Percentiles rank a stretch among this genome's conserved stretches.
These are phyloP conservation scores for Ambrosia trifida DNA, from an alignment of 129 eudicot genomes.

Conservation along the genomic window DNA sequence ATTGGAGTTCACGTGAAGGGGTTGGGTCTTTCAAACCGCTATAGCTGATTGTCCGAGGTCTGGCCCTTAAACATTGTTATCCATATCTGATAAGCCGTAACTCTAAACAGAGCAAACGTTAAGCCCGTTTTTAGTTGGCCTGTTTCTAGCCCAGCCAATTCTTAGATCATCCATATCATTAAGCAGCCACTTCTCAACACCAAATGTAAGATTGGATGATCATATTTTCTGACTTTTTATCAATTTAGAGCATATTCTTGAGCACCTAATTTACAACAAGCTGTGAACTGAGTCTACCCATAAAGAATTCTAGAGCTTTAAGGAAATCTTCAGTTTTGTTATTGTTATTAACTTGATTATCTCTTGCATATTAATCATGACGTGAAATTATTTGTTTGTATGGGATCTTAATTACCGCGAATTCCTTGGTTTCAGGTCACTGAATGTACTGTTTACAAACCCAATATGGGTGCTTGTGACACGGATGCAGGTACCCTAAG, in stretches of 20 bases:
- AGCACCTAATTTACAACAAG: neutral
- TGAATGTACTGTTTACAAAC: slow-evolving; percentile 85
- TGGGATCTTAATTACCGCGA: slow-evolving; percentile 23
- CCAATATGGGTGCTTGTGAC: slow-evolving; percentile 99
- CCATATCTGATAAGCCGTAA: neutral
- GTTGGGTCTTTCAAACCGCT: neutral
- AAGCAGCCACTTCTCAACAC: neutral
- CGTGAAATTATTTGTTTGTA: slow-evolving; percentile 13
- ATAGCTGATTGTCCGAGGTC: no score
- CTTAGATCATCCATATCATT: neutral
- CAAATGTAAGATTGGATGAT: slow-evolving; percentile 5
- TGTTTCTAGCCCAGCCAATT: neutral
- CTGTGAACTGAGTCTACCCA: neutral
- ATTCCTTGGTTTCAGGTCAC: slow-evolving; percentile 53
- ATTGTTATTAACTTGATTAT: slow-evolving; percentile 4
- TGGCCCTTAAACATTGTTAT: neutral
- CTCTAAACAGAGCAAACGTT: neutral
- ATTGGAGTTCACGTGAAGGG: neutral
- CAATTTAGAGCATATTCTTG: neutral
- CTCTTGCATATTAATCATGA: slow-evolving; percentile 11
- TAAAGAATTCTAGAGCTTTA: neutral
- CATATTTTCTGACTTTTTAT: neutral
- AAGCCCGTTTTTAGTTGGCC: neutral
- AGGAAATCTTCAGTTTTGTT: neutral
- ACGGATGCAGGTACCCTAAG: slow-evolving; percentile 81